Evolutionary conservation across 192 early-diverging fungal genomes (phyloP).

Genomic region (Backusella luteola): DNA sequence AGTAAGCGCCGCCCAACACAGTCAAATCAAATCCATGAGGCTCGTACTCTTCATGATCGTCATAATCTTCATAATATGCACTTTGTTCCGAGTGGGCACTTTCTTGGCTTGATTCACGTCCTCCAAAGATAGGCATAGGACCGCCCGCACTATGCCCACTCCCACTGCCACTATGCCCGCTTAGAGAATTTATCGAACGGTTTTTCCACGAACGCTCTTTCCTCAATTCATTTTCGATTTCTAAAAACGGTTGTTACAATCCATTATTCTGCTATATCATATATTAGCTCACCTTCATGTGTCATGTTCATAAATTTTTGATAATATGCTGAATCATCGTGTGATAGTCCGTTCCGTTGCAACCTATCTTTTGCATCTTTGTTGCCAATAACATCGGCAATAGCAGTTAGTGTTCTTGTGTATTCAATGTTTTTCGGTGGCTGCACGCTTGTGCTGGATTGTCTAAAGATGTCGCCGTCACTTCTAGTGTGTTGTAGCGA

Average conservation of each 20-base stretch:
- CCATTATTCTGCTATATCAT: neutral
- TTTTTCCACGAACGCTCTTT: neutral
- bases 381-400: neutral
- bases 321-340: neutral
- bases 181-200: neutral
- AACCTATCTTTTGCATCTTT: neutral
- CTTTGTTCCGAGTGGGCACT: neutral
- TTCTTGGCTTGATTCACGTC: neutral
- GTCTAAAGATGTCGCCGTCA: neutral
- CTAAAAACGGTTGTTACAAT: neutral
- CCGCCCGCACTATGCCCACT: neutral
- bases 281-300: neutral
- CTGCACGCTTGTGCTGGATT: neutral
- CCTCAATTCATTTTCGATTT: neutral
- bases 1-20: neutral
- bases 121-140: neutral
- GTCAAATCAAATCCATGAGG: neutral
- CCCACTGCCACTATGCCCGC: neutral
- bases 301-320: neutral
- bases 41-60: neutral
- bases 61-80: neutral
- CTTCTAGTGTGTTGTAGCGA: neutral
- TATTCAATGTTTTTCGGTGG: neutral
- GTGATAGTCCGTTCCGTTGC: neutral
- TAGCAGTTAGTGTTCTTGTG: neutral